phyloP scores from a whole-genome alignment of 2,329 filamentous ascomycete genomes.

The Hymenoscyphus salicellus region DNA sequence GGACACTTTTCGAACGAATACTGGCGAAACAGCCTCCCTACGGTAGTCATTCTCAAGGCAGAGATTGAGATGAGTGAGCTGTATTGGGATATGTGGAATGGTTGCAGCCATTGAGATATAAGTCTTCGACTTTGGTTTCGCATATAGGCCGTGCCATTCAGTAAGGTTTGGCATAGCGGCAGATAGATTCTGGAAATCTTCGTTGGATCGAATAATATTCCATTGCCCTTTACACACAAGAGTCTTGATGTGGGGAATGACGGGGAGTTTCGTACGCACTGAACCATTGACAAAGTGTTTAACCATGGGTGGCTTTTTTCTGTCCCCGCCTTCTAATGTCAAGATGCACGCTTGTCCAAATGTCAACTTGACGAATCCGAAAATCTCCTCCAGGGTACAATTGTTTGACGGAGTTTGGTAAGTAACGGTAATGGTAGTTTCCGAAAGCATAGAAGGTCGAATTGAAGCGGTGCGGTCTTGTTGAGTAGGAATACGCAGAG shows the following conservation, averaged over 20 bases:
- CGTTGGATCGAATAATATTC: conserved; percentile 66
- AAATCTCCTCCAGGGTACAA: conserved; percentile 67
- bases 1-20: conserved; percentile 58
- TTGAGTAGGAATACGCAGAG: conserved; percentile 27
- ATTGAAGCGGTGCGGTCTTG: conserved; percentile 29
- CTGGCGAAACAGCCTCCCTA: conserved; percentile 58
- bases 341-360: conserved; percentile 60
- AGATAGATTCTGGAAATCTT: conserved; percentile 62
- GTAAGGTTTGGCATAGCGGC: conserved; percentile 61
- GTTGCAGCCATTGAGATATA: conserved; percentile 68
- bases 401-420: conserved; percentile 63
- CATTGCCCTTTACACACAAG: conserved; percentile 73
- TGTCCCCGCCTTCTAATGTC: conserved; percentile 73
- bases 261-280: conserved; percentile 20
- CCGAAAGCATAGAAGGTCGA: conserved; percentile 37
- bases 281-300: conserved; percentile 44
- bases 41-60: conserved; percentile 70
- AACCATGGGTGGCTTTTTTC: conserved; percentile 71
- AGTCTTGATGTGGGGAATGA: conserved; percentile 54
- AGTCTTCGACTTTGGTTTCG: conserved; percentile 70
- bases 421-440: conserved; percentile 49
- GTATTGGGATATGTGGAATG: conserved; percentile 54
- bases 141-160: conserved; percentile 54
- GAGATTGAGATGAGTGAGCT: conserved; percentile 62
- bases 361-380: conserved; percentile 57